These are phyloP conservation scores for Streptanthus diversifolius DNA, from an alignment of 345 rosid genomes.

Conservation along the genomic window DNA sequence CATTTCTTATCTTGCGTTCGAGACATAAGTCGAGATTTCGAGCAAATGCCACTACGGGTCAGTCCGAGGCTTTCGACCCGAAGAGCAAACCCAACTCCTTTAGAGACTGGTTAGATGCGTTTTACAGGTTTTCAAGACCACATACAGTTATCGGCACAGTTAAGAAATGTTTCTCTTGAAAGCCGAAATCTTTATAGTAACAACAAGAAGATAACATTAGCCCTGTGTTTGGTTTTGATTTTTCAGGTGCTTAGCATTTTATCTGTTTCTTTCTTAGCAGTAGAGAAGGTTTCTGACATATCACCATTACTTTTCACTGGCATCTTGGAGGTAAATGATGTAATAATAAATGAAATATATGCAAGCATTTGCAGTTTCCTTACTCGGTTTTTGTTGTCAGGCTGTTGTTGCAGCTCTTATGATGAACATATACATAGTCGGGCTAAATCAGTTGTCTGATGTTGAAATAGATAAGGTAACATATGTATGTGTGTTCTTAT, in stretches of 20 bases:
- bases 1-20: slow-evolving; percentile 1
- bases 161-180: slow-evolving; percentile 16
- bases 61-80: slow-evolving; percentile 48
- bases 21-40: slow-evolving; percentile 34
- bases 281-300: slow-evolving; percentile 71
- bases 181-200: not conserved
- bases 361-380: too few relatives aligned
- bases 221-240: slow-evolving; percentile 1
- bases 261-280: slow-evolving; percentile 90
- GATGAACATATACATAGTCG: slow-evolving; percentile 95
- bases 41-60: slow-evolving; percentile 57
- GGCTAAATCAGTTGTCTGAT: slow-evolving; percentile 83
- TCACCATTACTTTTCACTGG: slow-evolving; percentile 69
- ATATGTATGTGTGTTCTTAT: not conserved
- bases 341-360: not conserved
- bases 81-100: slow-evolving; percentile 36
- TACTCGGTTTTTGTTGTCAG: slow-evolving; percentile 39
- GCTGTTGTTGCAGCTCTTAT: slow-evolving; percentile 86
- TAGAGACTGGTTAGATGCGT: slow-evolving; percentile 55
- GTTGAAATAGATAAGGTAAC: slow-evolving; percentile 91
- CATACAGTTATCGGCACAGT: slow-evolving; percentile 96
- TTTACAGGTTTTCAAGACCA: slow-evolving; percentile 91
- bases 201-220: slow-evolving; percentile 6
- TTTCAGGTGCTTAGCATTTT: slow-evolving; percentile 77
- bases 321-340: slow-evolving; percentile 60